Evolutionary conservation across 768 basidiomycete species (phyloP), one percentile per base, ranked within the genome.

Genomic region (Melanogaster broomeanus): DNA sequence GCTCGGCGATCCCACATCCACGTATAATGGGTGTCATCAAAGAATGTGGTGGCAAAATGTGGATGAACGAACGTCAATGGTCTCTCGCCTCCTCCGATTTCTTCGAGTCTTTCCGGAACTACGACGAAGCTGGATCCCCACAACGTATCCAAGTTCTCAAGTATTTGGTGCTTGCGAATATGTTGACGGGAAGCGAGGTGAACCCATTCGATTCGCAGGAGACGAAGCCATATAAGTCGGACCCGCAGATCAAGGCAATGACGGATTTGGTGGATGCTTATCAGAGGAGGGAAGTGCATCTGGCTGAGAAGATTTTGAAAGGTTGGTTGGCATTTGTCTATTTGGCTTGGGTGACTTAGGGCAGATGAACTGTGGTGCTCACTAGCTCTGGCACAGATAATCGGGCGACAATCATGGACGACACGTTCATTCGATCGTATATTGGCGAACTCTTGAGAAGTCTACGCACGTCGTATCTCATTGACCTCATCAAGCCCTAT

Each of bases 61-160:
- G 97, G 95, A 98, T 99, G 97, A 93, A 92, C 52, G 97, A 98
- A 78, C 90, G 96, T 88, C 91, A 97, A 74, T 99, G 96, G 95
- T 88, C 90, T 49, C 84, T 92, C 51, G 97, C 97, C 0, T 95
- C 93, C 56, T 91, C 93, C 66, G 97, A 99, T 72, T 97, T 99
- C 70, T 98, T 98, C 71, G 96, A 98, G 61, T 97, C 95, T 2
- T 99, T 99, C 81, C 83, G 90, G 59, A 97, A 96, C 65, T 99
- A 98, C 66, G 97, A 99, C 60, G 97, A 99, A 68, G 93, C 95
- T 12, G 97, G 97, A 6, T 94, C 93, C 4, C 88, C 93, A 1
- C 95, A 98, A 68, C 79, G 97, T 25, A 97, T 98, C 24, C 96
- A 98, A 76, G 97, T 98, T 3, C 80, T 99, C 54, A 99, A 99